Evolutionary conservation across 106 monocot species (phyloP), one percentile per base, ranked within the genome.

Genomic region (Agapanthus africanus): DNA sequence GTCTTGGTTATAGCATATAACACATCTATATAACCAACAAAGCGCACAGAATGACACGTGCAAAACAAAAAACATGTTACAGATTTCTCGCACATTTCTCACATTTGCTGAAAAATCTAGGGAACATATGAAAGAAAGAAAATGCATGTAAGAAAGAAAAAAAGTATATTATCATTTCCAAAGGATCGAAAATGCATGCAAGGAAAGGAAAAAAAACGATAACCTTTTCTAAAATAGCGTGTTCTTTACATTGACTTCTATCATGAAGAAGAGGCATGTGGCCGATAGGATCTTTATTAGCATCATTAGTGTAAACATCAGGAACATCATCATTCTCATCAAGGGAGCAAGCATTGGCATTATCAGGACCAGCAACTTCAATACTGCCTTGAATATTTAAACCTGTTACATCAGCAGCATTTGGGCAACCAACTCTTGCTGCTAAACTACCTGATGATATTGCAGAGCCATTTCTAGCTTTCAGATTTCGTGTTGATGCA

Each of bases 311-410:
- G 18, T 61, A 23, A 30, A 39, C 30, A 67, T 33, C 38, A 25
- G 38, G 35, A 71, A 21, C 30, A 39, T 70, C 65, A 71, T n/a
- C 14, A 59, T 22, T 61, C 0, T 69, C 69, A 33, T 76, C 77
- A 80, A 78, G 47, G 54, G 76, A 66, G 59, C 52, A 33, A 60
- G 63, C 71, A 69, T 56, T 35, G 79, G 67, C 79, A 67, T 41
- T 33, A 36, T 66, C 39, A 18, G 68, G 74, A 66, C 52, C 15
- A 25, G 27, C 40, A 25, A 49, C 49, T 32, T 72, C 59, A 40
- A 65, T 41, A 50, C 62, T n/a, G 56, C 35, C 51, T 15, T 30
- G 54, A 40, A 44, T 70, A 54, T 47, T 40, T 38, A 68, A 31
- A 34, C 7, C 66, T 44, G 21, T 32, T 26, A 56, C 59, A 56